phyloP scores from a whole-genome alignment of 495 filamentous ascomycete species.

The Xylaria nigripes region DNA sequence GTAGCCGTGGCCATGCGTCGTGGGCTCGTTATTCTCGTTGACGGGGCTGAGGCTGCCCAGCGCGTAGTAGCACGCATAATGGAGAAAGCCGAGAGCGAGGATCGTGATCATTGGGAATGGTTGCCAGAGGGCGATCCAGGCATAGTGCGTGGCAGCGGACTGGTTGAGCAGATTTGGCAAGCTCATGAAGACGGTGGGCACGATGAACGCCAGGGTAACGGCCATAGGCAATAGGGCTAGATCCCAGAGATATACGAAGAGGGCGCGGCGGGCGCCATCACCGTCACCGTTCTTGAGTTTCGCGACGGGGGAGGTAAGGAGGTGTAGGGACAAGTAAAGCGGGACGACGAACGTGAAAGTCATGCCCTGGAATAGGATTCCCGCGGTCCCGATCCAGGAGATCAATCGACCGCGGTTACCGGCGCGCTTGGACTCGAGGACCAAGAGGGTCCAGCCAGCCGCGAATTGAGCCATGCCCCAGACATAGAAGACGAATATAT shows the following conservation, averaged over 20 bases:
- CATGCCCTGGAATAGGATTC: conserved; percentile 45
- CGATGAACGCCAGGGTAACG: conserved; percentile 41
- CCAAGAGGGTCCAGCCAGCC: conserved; percentile 47
- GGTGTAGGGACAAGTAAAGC: conserved; percentile 43
- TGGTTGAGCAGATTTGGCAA: conserved; percentile 42
- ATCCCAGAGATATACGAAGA: conserved; percentile 41
- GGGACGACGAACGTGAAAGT: conserved; percentile 49
- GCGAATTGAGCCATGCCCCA: conserved; percentile 48
- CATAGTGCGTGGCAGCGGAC: conserved; percentile 44
- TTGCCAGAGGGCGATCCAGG: conserved; percentile 53
- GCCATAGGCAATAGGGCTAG: conserved; percentile 40
- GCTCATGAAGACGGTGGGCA: conserved; percentile 46
- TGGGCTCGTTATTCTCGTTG: conserved; percentile 20
- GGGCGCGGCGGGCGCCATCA: conserved; percentile 32
- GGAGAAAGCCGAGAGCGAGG: conserved; percentile 28
- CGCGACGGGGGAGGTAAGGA: conserved; percentile 46
- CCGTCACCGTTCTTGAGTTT: conserved; percentile 21
- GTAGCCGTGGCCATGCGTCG: conserved; percentile 24
- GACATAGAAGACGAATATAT: conserved; percentile 39
- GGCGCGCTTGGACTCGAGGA: conserved; percentile 47
- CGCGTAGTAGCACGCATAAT: conserved; percentile 17
- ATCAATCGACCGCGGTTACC: conserved; percentile 47
- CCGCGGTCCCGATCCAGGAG: conserved; percentile 45
- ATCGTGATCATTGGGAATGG: conserved; percentile 47
- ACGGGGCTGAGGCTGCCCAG: conserved; percentile 17